Evolutionary conservation across 2,329 filamentous ascomycete genomes (phyloP).

Genomic region (Calonectria pseudoreteaudii): DNA sequence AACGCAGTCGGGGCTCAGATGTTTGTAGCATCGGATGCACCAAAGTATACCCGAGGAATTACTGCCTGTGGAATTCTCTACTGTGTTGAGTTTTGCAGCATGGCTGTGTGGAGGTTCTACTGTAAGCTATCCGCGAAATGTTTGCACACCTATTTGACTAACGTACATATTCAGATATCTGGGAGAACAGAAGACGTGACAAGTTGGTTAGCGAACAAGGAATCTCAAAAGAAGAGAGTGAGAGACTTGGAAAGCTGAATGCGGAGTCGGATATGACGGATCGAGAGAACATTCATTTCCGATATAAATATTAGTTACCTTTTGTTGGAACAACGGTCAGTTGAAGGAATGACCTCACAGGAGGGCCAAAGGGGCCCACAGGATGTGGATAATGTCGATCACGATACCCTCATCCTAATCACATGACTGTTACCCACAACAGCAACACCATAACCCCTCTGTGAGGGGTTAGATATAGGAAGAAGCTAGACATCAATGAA

Average conservation of each 20-base stretch:
- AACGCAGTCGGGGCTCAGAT: slow-evolving; percentile 41
- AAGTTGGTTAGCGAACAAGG: slow-evolving; percentile 37
- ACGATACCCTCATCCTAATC: too few species aligned
- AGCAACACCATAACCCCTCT: too few species aligned
- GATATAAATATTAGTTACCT: slow-evolving; percentile 34
- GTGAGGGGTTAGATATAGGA: too few species aligned
- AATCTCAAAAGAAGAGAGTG: slow-evolving; percentile 41
- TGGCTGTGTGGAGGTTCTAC: slow-evolving; percentile 42
- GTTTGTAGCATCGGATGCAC: slow-evolving; percentile 37
- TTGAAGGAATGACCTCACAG: too few species aligned
- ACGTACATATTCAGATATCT: slow-evolving; percentile 32
- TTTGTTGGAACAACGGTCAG: too few species aligned
- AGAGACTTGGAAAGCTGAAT: slow-evolving; percentile 40
- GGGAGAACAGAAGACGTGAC: slow-evolving; percentile 41
- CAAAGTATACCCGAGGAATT: slow-evolving; percentile 35
- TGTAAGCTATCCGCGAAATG: slow-evolving; percentile 27
- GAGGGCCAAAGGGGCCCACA: too few species aligned
- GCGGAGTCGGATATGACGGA: slow-evolving; percentile 43
- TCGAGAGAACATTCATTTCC: slow-evolving; percentile 40
- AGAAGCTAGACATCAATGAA: too few species aligned
- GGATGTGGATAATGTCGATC: too few species aligned
- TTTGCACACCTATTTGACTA: background rate
- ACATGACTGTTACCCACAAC: too few species aligned
- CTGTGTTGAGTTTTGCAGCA: slow-evolving; percentile 40
- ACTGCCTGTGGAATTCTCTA: slow-evolving; percentile 40